Conservation (phyloP, 1,284 basidiomycete genomes). For the Puccinia hordei region DNA sequence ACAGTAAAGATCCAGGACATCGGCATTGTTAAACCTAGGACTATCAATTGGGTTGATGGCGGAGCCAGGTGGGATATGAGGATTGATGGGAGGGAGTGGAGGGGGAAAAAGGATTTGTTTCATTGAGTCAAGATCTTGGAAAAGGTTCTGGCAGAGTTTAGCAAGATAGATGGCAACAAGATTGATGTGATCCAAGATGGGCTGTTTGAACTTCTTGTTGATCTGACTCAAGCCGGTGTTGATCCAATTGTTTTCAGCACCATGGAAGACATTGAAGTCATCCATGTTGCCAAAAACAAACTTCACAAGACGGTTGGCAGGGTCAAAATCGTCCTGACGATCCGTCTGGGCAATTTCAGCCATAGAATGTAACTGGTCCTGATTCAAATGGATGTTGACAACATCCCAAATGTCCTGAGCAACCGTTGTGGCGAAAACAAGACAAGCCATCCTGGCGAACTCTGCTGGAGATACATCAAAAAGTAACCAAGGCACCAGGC, state of each 20-base stretch:
- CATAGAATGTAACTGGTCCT: too few species aligned
- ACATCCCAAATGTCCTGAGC: too few species aligned
- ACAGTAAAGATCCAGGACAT: conserved; percentile 41
- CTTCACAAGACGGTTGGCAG: conserved; percentile 67
- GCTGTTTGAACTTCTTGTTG: conserved; percentile 80
- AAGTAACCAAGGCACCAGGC: too few species aligned
- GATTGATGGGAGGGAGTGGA: background rate
- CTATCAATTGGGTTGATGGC: background rate
- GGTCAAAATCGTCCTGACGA: too few species aligned
- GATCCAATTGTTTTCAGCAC: conserved; percentile 83
- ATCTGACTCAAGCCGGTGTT: conserved; percentile 80
- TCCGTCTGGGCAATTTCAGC: too few species aligned
- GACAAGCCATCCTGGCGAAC: too few species aligned
- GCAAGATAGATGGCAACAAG: conserved; percentile 39
- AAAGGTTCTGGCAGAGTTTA: conserved; percentile 29
- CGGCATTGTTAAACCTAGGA: conserved; percentile 28
- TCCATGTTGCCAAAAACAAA: too few species aligned
- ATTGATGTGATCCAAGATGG: conserved; percentile 66
- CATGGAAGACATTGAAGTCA: too few species aligned
- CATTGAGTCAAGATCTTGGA: conserved; percentile 44
- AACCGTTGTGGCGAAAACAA: too few species aligned
- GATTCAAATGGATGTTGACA: too few species aligned
- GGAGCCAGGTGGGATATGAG: background rate
- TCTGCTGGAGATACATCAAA: too few species aligned
- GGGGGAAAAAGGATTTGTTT: conserved; percentile 39